Percentiles rank a stretch among this genome's conserved stretches.
Evolutionary conservation across 345 rosid species (phyloP).

Genomic region (Linum lewisii): DNA sequence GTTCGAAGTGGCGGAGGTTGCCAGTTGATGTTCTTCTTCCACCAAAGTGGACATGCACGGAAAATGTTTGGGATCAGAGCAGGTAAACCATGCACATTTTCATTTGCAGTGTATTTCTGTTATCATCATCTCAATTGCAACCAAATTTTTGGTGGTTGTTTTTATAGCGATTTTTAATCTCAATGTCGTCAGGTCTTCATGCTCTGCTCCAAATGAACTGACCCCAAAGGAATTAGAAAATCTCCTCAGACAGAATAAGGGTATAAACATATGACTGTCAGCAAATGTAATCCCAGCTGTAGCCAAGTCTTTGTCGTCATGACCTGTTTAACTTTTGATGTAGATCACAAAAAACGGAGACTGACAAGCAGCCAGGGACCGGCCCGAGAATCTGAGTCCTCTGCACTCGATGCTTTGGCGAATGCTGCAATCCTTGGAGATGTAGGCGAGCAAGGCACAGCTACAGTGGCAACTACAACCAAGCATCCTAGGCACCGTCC

Average conservation of each 20-base stretch:
- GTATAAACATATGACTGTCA: conserved; percentile 23
- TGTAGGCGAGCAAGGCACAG: conserved; percentile 32
- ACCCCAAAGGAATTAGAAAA: conserved; percentile 66
- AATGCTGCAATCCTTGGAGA: conserved; percentile 66
- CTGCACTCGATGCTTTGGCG: conserved; percentile 78
- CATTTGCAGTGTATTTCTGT: not conserved
- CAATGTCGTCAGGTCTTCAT: conserved; percentile 51
- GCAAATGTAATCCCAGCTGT: conserved; percentile 35
- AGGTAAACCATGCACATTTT: conserved; percentile 29
- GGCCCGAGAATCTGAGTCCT: conserved; percentile 33
- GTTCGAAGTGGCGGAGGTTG: conserved; percentile 80
- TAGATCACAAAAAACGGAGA: conserved; percentile 54
- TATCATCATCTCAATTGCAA: not conserved
- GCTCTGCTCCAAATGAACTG: conserved; percentile 84
- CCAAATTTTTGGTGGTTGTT: not conserved
- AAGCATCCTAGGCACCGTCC: conserved; percentile 93
- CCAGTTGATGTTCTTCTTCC: conserved; percentile 65
- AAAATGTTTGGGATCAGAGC: conserved; percentile 62
- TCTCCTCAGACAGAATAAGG: conserved; percentile 54
- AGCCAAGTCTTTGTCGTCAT: not conserved
- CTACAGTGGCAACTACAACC: conserved; percentile 69
- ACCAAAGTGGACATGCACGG: conserved; percentile 62
- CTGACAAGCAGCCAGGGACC: conserved; percentile 28
- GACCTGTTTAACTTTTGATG: conserved; percentile 13
- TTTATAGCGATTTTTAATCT: not conserved